A percentile compares a stretch with the other conserved stretches of the same genome.
phyloP scores from a whole-genome alignment of 768 basidiomycete genomes.

The Mycena venus region DNA sequence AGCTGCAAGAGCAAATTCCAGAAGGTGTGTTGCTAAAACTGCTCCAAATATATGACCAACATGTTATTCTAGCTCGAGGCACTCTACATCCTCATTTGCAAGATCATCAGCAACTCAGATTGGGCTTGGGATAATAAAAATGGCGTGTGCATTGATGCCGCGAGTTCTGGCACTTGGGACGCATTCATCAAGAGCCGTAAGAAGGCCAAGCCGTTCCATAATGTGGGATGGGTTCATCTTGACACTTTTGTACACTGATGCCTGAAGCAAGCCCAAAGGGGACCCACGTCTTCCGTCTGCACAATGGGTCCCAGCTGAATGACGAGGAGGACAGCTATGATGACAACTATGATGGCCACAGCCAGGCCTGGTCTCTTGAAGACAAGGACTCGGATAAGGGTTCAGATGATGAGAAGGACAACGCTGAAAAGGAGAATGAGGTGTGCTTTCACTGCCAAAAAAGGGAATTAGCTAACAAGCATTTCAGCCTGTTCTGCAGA shows the following conservation, averaged over 20 bases:
- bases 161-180: constrained; percentile 26
- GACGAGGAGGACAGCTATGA: too few species aligned
- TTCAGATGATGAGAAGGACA: not conserved
- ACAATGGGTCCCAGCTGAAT: not conserved
- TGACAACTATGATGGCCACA: not conserved
- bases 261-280: constrained; percentile 15
- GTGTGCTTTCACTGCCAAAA: not conserved
- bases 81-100: not conserved
- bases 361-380: not conserved
- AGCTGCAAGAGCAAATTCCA: not conserved
- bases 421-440: not conserved
- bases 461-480: not conserved
- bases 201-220: constrained; percentile 38
- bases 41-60: not conserved
- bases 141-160: constrained; percentile 30
- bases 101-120: not conserved
- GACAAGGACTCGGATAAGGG: too few species aligned
- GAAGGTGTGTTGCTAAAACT: not conserved
- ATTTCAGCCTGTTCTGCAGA: not conserved
- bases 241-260: constrained; percentile 30
- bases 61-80: not conserved
- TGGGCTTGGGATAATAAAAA: constrained; percentile 38
- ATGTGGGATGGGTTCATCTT: constrained; percentile 41
- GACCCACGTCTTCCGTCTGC: constrained; percentile 20
- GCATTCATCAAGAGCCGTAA: not conserved